A percentile compares a stretch with the other conserved stretches of the same genome.
phyloP scores from a whole-genome alignment of 805 yeast genomes.

The Lipomyces spencermartinsiae region DNA sequence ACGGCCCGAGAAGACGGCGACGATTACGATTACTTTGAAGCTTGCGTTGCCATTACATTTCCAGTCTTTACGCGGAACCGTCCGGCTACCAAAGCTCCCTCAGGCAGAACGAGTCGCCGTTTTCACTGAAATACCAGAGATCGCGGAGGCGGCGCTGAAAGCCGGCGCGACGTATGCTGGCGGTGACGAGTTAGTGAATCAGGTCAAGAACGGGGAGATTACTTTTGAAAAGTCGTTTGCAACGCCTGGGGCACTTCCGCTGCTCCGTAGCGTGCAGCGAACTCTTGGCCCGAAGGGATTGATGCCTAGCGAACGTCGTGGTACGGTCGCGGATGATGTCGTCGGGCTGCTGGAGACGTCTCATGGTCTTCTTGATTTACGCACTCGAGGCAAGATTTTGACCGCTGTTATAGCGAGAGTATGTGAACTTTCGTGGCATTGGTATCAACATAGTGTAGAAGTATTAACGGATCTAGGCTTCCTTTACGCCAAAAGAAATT shows the following conservation, averaged over 20 bases:
- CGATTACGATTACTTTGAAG: slow-evolving; percentile 68
- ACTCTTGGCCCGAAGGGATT: slow-evolving; percentile 86
- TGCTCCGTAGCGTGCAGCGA: slow-evolving; percentile 72
- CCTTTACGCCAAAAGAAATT: slow-evolving; percentile 20
- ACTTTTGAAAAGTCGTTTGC: slow-evolving; percentile 81
- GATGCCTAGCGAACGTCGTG: slow-evolving; percentile 85
- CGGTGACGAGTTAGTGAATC: slow-evolving; percentile 69
- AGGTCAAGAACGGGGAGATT: slow-evolving; percentile 61
- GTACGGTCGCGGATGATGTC: slow-evolving; percentile 61
- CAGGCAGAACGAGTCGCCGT: slow-evolving; percentile 70
- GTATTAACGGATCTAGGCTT: slow-evolving; percentile 18
- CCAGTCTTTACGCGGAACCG: slow-evolving; percentile 72
- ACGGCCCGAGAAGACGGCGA: slow-evolving; percentile 70
- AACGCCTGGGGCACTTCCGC: slow-evolving; percentile 77
- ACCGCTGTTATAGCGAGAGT: slow-evolving; percentile 25
- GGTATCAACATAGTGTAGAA: not conserved
- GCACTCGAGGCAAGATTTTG: slow-evolving; percentile 9
- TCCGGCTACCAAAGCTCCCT: slow-evolving; percentile 74
- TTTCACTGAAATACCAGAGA: slow-evolving; percentile 64
- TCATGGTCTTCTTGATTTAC: slow-evolving; percentile 21
- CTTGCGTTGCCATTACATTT: slow-evolving; percentile 79
- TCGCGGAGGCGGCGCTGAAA: slow-evolving; percentile 58
- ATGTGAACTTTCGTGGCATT: slow-evolving; percentile 7
- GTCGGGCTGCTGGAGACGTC: slow-evolving; percentile 11
- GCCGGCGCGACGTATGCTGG: slow-evolving; percentile 74